Percentiles rank a stretch among this genome's conserved stretches.
Conservation (phyloP, 768 basidiomycete genomes). For the Amanita molliuscula region DNA sequence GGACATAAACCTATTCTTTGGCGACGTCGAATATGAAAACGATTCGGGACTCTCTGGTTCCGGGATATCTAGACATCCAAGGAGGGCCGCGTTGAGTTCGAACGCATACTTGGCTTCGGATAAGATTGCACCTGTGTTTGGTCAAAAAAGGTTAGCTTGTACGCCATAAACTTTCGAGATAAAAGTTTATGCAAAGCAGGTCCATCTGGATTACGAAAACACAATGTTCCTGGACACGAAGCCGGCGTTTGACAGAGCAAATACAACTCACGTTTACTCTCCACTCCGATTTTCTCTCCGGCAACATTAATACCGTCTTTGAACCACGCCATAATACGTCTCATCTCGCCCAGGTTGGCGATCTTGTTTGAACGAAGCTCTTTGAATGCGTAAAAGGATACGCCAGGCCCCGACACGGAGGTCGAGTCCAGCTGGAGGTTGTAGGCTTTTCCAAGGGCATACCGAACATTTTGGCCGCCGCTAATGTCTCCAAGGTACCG, state of each 20-base stretch:
- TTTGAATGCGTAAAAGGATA: conserved; percentile 62
- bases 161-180: neutral
- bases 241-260: neutral
- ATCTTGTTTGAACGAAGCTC: conserved; percentile 35
- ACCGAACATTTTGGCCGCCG: conserved; percentile 64
- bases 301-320: conserved; percentile 38
- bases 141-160: neutral
- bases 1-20: neutral
- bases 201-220: too few relatives aligned
- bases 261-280: neutral
- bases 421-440: conserved; percentile 26
- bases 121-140: conserved; percentile 28
- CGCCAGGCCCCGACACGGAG: conserved; percentile 37
- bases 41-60: neutral
- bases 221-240: too few relatives aligned
- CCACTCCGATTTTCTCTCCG: conserved; percentile 18
- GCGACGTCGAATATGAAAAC: neutral
- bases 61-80: conserved; percentile 23
- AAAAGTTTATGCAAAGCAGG: too few relatives aligned
- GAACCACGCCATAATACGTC: conserved; percentile 67
- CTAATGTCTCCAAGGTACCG: conserved; percentile 75
- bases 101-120: conserved; percentile 42
- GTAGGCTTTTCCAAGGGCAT: conserved; percentile 58
- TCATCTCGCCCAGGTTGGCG: conserved; percentile 50
- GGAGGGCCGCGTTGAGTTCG: conserved; percentile 35